phyloP scores from a whole-genome alignment of 345 rosid species.

The Xanthoceras sorbifolium region DNA sequence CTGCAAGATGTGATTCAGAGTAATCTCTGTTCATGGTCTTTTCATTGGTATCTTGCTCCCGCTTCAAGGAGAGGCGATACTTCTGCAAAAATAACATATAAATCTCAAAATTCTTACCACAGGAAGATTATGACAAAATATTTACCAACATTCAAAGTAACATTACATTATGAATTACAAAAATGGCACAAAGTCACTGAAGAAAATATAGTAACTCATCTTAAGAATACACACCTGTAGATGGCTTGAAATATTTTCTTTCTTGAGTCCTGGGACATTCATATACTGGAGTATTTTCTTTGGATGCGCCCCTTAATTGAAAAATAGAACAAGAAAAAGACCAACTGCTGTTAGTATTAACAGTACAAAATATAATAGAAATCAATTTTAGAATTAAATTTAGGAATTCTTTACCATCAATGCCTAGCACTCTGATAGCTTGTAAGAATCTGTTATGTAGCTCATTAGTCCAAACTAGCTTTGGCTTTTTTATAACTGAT shows the following conservation, averaged over 20 bases:
- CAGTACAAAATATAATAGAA: neutral
- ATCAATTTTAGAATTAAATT: neutral
- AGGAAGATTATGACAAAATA: neutral
- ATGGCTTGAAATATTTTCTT: constrained; percentile 47
- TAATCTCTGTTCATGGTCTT: constrained; percentile 14
- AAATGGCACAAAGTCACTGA: neutral
- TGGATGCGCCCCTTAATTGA: constrained; percentile 41
- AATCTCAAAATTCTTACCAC: neutral
- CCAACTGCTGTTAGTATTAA: neutral
- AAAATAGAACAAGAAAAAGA: constrained; percentile 5
- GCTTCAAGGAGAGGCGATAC: constrained; percentile 36
- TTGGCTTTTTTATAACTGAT: constrained; percentile 36
- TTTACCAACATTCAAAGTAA: neutral
- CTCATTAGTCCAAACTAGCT: constrained; percentile 46
- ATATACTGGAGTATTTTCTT: constrained; percentile 47
- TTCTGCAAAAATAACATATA: constrained; percentile 35
- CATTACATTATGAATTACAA: neutral
- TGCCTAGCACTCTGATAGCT: constrained; percentile 40
- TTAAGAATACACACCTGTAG: constrained; percentile 43
- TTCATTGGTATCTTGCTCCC: constrained; percentile 21
- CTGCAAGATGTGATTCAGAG: neutral
- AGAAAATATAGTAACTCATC: neutral
- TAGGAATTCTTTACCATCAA: constrained; percentile 35
- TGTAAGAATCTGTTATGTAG: constrained; percentile 41
- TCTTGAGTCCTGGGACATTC: constrained; percentile 48